Conservation (phyloP, 2,329 filamentous ascomycete species). For the Talaromyces sp. region DNA sequence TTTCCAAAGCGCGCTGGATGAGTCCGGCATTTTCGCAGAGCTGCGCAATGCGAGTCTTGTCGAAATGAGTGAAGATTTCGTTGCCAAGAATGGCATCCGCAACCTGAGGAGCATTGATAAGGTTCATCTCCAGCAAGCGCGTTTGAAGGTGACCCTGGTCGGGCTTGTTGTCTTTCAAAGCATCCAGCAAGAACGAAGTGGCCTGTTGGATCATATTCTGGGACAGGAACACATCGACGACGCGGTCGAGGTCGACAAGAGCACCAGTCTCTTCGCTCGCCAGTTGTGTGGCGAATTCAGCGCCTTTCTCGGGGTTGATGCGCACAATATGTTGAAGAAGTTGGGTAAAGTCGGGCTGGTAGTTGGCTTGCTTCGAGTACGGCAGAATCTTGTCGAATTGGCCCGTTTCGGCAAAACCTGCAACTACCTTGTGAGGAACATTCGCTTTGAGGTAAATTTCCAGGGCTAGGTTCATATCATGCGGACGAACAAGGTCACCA, state of each 20-base stretch:
- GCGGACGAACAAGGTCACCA: constrained; percentile 85
- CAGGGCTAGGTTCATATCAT: constrained; percentile 84
- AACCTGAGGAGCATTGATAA: constrained; percentile 93
- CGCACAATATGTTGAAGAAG: constrained; percentile 89
- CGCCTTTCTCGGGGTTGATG: constrained; percentile 86
- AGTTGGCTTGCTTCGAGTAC: constrained; percentile 78
- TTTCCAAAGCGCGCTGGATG: constrained; percentile 80
- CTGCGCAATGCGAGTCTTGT: constrained; percentile 80
- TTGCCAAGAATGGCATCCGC: constrained; percentile 97
- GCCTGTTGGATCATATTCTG: constrained; percentile 98
- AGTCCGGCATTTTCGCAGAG: constrained; percentile 93
- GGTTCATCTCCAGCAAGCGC: constrained; percentile 93
- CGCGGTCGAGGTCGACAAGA: constrained; percentile 85
- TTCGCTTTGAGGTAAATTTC: constrained; percentile 88
- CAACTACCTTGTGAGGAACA: constrained; percentile 87
- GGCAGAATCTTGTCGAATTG: constrained; percentile 96
- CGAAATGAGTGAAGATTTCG: constrained; percentile 97
- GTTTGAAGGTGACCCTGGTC: constrained; percentile 94
- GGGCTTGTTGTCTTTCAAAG: constrained; percentile 87
- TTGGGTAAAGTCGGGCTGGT: constrained; percentile 91
- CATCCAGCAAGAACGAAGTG: constrained; percentile 95
- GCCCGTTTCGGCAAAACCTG: constrained; percentile 88
- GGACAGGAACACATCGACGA: constrained; percentile 96
- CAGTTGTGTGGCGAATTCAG: constrained; percentile 88
- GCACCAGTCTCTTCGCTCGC: constrained; percentile 85